Evolutionary conservation across 2,329 filamentous ascomycete genomes (phyloP).

Genomic region (Rutstroemia sp.): DNA sequence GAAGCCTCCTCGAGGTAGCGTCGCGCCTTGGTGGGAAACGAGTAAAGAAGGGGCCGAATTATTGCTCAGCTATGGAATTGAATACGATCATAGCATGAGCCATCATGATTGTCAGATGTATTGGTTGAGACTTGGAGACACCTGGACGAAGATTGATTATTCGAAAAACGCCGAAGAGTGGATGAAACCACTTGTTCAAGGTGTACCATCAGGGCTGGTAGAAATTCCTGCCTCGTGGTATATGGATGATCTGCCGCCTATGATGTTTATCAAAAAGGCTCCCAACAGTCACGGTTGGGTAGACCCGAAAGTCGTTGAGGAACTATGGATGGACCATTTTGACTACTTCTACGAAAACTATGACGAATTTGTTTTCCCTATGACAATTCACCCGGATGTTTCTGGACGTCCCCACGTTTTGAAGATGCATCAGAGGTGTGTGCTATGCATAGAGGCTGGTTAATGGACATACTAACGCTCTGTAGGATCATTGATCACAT

Average conservation of each 20-base stretch:
- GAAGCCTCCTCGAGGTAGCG: slow-evolving; percentile 63
- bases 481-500: slow-evolving; percentile 62
- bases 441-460: slow-evolving; percentile 45
- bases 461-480: slow-evolving; percentile 23
- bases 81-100: slow-evolving; percentile 62
- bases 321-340: slow-evolving; percentile 45
- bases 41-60: slow-evolving; percentile 60
- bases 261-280: slow-evolving; percentile 66
- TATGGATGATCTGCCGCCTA: slow-evolving; percentile 56
- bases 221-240: slow-evolving; percentile 59
- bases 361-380: slow-evolving; percentile 69
- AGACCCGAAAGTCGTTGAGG: slow-evolving; percentile 42
- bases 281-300: slow-evolving; percentile 56
- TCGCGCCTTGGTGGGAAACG: slow-evolving; percentile 72
- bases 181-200: slow-evolving; percentile 59
- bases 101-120: slow-evolving; percentile 60
- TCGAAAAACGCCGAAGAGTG: slow-evolving; percentile 51
- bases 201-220: slow-evolving; percentile 53
- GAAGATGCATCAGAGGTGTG: slow-evolving; percentile 60
- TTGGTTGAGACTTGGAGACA: slow-evolving; percentile 55
- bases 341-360: slow-evolving; percentile 72
- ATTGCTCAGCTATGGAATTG: slow-evolving; percentile 58
- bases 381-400: slow-evolving; percentile 71
- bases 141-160: slow-evolving; percentile 64
- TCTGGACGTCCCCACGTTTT: slow-evolving; percentile 64